Evolutionary conservation across 345 rosid genomes (phyloP), one percentile per base, ranked within the genome.

Genomic region (Toxicodendron radicans): DNA sequence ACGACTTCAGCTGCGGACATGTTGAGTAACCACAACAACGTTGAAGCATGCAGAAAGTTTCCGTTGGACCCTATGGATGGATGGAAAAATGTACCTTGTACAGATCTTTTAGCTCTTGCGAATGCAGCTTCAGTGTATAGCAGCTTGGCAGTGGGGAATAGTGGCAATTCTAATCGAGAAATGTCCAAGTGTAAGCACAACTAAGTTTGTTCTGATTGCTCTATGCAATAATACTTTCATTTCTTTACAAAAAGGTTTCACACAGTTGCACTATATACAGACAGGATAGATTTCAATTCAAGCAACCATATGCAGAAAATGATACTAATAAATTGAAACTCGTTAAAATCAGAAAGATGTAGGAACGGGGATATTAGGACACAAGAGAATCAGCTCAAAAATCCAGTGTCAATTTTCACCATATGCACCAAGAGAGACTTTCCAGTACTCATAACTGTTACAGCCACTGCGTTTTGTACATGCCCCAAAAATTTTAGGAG

Each of bases 101-200:
- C 52, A 13, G 81, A 86, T 27, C 92, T 90, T 18, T 58, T 92
- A 78, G 89, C 86, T 58, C 85, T 85, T 30, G 90, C 89, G 7
- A 83, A 88, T 73, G 83, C 82, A 35, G 89, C 89, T 1, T 71
- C 85, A 13, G 53, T 58, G 38, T 10, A 16, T 1, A 64, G 56
- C 57, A 66, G 33, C 32, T 21, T 5, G 30, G 48, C 77, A 2
- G 51, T 9, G 23, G 16, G 33, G 67, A 73, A 65, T 14, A 58
- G 46, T 49, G 66, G 63, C 68, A 76, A 38, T 27, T 76, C 54
- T 67, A 12, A 60, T 24, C 38, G 63, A 3, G 73, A 45, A 49
- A 53, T 30, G 43, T 38, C 76, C 38, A 71, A 75, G 52, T 51
- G 87, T 84, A 81, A 83, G 85, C 64, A 58, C 21, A 60, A 63